A percentile compares a stretch with the other conserved stretches of the same genome.
phyloP scores from a whole-genome alignment of 805 yeast genomes.

The Kregervanrija fluxuum region DNA sequence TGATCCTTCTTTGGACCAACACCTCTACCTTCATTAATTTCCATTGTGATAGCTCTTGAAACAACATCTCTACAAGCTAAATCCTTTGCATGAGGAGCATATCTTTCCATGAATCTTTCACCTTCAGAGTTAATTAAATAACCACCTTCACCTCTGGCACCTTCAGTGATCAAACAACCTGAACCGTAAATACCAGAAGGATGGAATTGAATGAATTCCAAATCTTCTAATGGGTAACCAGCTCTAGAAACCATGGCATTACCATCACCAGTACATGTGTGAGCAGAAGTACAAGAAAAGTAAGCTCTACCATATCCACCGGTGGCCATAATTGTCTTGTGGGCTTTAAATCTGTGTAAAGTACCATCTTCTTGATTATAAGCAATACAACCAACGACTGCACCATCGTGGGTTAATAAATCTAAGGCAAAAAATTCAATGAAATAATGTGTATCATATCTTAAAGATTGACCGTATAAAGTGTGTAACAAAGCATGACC shows the following conservation, averaged over 20 bases:
- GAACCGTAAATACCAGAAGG: conserved; percentile 99
- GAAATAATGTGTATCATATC: conserved; percentile 96
- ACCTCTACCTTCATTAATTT: conserved; percentile 98
- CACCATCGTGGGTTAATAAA: conserved; percentile 89
- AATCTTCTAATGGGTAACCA: conserved; percentile 94
- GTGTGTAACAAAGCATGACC: conserved; percentile 97
- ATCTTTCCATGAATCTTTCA: conserved; percentile 99
- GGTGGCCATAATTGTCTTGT: conserved; percentile 93
- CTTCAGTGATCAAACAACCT: conserved; percentile 98
- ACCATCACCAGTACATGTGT: conserved; percentile 99
- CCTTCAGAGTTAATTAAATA: conserved; percentile 93
- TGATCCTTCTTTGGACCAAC: conserved; percentile 96
- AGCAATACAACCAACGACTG: conserved; percentile 94
- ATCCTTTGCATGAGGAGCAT: conserved; percentile 98
- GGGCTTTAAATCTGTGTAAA: conserved; percentile 94
- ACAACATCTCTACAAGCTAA: conserved; percentile 98
- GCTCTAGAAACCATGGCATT: conserved; percentile 98
- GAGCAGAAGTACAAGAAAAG: conserved; percentile 98
- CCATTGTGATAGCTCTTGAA: conserved; percentile 97
- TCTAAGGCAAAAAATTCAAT: conserved; percentile 96
- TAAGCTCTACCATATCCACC: conserved; percentile 99
- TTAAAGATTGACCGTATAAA: conserved; percentile 89
- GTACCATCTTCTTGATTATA: conserved; percentile 99
- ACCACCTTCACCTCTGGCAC: conserved; percentile 99
- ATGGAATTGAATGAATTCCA: conserved; percentile 98